Conservation (phyloP, 1,139 yeast genomes). For the Suhomyces terraborum region DNA sequence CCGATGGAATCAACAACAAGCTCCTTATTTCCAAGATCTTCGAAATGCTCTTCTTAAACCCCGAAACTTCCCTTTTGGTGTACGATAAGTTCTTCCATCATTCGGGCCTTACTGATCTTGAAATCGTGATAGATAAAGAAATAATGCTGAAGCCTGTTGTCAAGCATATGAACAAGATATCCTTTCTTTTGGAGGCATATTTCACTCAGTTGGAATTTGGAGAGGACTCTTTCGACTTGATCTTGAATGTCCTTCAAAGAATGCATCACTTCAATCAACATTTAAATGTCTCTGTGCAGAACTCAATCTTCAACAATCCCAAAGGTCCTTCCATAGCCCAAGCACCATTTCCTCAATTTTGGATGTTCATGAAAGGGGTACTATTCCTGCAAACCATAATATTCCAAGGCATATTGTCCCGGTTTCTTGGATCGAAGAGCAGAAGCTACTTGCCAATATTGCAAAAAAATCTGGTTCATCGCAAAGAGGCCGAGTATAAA, state of each 20-base stretch:
- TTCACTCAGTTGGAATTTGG: constrained; percentile 25
- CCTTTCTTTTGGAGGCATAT: constrained; percentile 47
- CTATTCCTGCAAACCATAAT: constrained; percentile 55
- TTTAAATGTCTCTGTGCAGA: constrained; percentile 27
- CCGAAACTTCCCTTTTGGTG: constrained; percentile 12
- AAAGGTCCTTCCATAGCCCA: constrained; percentile 17
- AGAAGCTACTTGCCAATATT: constrained; percentile 15
- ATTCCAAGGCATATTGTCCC: constrained; percentile 55
- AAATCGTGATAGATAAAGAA: constrained; percentile 18
- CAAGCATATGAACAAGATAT: constrained; percentile 52
- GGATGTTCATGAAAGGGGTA: constrained; percentile 44
- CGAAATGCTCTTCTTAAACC: constrained; percentile 26
- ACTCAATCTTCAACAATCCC: constrained; percentile 26
- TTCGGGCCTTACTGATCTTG: constrained; percentile 15
- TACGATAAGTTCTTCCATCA: constrained; percentile 25
- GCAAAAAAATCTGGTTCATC: constrained; percentile 8
- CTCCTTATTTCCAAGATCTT: constrained; percentile 28
- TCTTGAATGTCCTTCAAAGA: constrained; percentile 23
- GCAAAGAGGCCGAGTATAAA: constrained; percentile 27
- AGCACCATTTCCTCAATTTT: constrained; percentile 29
- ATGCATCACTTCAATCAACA: constrained; percentile 32
- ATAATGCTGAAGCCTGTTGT: constrained; percentile 43
- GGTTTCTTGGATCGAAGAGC: constrained; percentile 29
- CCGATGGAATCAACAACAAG: constrained; percentile 25
- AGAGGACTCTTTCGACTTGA: constrained; percentile 22